Conservation (phyloP, 495 filamentous ascomycete genomes). For the Gamarada debralockiae region DNA sequence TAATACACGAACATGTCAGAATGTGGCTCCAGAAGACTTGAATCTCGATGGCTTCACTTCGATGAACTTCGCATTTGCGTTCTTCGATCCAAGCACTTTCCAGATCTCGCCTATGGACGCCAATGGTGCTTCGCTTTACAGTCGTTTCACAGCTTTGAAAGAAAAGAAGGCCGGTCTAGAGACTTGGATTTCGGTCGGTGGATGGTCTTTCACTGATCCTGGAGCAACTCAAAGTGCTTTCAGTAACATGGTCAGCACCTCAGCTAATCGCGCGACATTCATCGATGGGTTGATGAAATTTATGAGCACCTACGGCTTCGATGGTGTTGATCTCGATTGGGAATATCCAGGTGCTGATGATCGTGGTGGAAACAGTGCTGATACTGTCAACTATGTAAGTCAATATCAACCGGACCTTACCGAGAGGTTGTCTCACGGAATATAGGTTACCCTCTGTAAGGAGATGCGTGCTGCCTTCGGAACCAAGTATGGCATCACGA, state of each 20-base stretch:
- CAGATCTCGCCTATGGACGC: slow-evolving; percentile 6
- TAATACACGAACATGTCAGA: slow-evolving; percentile 2
- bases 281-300: not conserved
- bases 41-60: slow-evolving; percentile 3
- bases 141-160: slow-evolving; percentile 10
- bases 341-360: slow-evolving; percentile 49
- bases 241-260: slow-evolving; percentile 22
- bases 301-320: not conserved
- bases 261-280: slow-evolving; percentile 31
- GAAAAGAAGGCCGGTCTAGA: not conserved
- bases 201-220: slow-evolving; percentile 1
- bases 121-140: not conserved
- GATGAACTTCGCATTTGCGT: slow-evolving; percentile 17
- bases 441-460: slow-evolving; percentile 29
- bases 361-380: slow-evolving; percentile 35
- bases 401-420: no score
- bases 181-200: not conserved
- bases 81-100: slow-evolving; percentile 7
- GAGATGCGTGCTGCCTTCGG: slow-evolving; percentile 10
- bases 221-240: slow-evolving; percentile 22
- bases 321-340: slow-evolving; percentile 43
- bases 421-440: no score
- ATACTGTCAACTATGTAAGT: slow-evolving; percentile 46
- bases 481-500: slow-evolving; percentile 30
- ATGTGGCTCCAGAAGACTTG: slow-evolving; percentile 9